A percentile compares a stretch with the other conserved stretches of the same genome.
Evolutionary conservation across 169 alveolate genomes (phyloP).

Genomic region (Plasmodium gallinaceum): DNA sequence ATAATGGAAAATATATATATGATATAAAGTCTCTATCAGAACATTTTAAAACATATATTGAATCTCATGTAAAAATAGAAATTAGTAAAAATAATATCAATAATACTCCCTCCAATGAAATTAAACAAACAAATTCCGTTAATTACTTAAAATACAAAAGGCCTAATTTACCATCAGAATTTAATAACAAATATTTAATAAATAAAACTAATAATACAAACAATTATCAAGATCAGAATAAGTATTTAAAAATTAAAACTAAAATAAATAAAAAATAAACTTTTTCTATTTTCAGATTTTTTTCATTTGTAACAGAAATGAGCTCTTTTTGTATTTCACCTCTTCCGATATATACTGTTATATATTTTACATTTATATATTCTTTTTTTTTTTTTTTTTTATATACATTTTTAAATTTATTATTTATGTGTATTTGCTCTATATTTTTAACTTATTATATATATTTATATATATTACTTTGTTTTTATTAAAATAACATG

Average conservation of each 20-base stretch:
- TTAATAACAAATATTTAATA: conserved; percentile 18
- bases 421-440: neutral
- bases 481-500: too few species aligned
- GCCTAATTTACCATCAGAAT: conserved; percentile 5
- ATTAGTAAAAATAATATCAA: conserved; percentile 24
- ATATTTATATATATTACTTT: too few species aligned
- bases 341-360: too few species aligned
- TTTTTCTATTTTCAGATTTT: neutral
- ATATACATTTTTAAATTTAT: neutral
- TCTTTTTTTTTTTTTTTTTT: neutral
- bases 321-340: too few species aligned
- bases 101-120: neutral
- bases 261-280: neutral
- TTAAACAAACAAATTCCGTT: neutral
- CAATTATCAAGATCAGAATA: conserved; percentile 27
- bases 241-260: conserved; percentile 48
- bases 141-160: conserved; percentile 44
- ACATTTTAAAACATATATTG: conserved; percentile 53
- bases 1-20: neutral
- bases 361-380: neutral
- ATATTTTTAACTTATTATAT: too few species aligned
- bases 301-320: neutral
- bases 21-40: conserved; percentile 68
- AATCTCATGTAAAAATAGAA: conserved; percentile 68
- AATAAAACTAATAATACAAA: conserved; percentile 16